Evolutionary conservation across 2,329 filamentous ascomycete species (phyloP), one percentile per base, ranked within the genome.

Genomic region (Atkinsonella texensis): DNA sequence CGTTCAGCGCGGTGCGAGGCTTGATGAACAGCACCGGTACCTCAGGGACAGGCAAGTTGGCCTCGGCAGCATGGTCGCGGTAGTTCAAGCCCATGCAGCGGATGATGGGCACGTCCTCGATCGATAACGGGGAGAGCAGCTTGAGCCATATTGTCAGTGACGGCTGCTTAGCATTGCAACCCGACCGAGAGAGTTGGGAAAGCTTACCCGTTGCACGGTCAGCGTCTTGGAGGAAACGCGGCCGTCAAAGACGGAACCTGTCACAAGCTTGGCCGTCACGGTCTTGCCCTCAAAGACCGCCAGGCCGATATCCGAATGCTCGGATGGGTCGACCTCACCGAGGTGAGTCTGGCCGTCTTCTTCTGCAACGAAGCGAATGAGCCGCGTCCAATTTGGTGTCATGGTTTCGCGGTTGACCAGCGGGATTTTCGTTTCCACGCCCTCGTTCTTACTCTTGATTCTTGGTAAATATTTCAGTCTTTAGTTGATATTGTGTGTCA

Each of bases 11-110:
- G 2, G 63, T 68, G n/a, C 62, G 57, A 2, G 68, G 68, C 57
- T 71, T 71, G 57, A 66, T 59, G 56, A 71, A 70, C 9, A 71
- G 58, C 1, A 68, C 62, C 0, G 68, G 68, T 8, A 60, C 57
- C 31, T 63, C 59, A 2, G 69, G 69, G 17, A 70, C 58, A 3
- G 64, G 57, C 60, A 69, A 62, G 45, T 63, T 64, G 48, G 65
- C 65, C 58, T 72, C 69, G 15, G 56, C 53, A 5, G 68, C 68
- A 51, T 71, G 69, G 56, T 71, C 63, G 38, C 59, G 60, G 57
- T 73, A 73, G 60, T 74, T 75, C 49, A 74, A 65, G 7, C 72
- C 71, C 46, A 74, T 60, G 57, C 71, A 74, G 38, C 71, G 68
- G 47, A 74, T 70, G 18, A 67, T 65, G 35, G 66, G 65, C 6